Base-by-base conservation (phyloP, 495 filamentous ascomycete species). In the Peziza echinospora region DNA sequence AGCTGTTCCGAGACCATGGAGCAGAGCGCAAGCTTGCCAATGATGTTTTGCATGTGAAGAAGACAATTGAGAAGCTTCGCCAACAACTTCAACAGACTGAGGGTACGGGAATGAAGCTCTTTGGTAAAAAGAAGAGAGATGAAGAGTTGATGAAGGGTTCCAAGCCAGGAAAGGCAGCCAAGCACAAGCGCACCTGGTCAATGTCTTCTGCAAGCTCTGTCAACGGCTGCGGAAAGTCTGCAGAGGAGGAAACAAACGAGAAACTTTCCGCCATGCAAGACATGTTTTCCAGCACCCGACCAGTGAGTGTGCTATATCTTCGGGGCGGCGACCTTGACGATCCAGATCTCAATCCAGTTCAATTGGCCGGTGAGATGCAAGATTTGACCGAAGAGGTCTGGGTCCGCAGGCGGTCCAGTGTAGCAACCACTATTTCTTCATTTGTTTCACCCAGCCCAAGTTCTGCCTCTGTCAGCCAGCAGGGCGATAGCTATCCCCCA, bases 151-250 rank as follows among this genome's bases (percentile, higher is more conserved):
- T 60, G 59, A 75, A 72, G 57, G 59, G 51, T 43, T 47, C 64
- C 45, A 64, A 71, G 50, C 78, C 80, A 25, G 74, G 77, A 8
- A 96, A 93, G 60, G 71, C 79, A 6, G 70, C 71, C 5, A 93
- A 92, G 55, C 85, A 93, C 62, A 92, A 92, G 60, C 71, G 91
- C 24, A 89, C 85, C 2, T 94, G 86, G 85, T 94, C 89, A 19
- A 80, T 89, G 68, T 81, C 83, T n/a, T 93, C 86, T 4, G 71
- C 82, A 43, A 80, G 82, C 53, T 85, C 77, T 11, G 71, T 66
- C 17, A 68, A 65, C 5, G 72, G 67, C 21, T n/a, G n/a, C n/a
- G 65, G 67, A 5, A 75, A 80, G 30, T 53, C 75, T 34, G 72
- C 80, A 2, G 89, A 93, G 58, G 91, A 94, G 51, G 91, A 96